phyloP scores from a whole-genome alignment of 1,284 basidiomycete genomes.

The Cerrena zonata region DNA sequence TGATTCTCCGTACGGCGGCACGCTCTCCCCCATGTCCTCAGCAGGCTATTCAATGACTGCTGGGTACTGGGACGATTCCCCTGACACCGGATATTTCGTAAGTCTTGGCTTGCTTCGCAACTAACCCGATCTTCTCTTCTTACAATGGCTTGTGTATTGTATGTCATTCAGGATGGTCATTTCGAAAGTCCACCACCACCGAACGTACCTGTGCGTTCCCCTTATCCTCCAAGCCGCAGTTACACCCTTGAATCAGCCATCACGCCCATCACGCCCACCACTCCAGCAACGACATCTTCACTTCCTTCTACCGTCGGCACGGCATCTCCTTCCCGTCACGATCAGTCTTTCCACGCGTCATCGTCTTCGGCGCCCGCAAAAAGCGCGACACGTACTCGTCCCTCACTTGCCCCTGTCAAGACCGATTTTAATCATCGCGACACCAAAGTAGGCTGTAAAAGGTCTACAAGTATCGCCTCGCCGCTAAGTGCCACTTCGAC shows the following conservation, averaged over 20 bases:
- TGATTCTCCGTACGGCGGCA: neutral
- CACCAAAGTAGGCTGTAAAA: too few species aligned
- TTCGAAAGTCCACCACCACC: neutral
- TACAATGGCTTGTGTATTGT: too few species aligned
- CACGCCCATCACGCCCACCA: conserved; percentile 4
- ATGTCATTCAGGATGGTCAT: neutral
- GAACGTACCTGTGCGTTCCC: neutral
- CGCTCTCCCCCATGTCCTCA: neutral
- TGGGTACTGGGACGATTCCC: neutral
- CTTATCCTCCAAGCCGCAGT: conserved; percentile 6
- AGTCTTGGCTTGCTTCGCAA: too few species aligned
- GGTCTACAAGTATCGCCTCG: neutral
- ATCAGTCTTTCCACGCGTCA: neutral
- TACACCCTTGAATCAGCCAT: conserved; percentile 15
- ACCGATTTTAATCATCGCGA: neutral
- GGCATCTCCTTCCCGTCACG: neutral
- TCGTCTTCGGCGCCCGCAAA: neutral
- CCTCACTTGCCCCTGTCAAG: neutral
- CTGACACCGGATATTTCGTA: neutral
- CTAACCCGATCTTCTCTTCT: too few species aligned
- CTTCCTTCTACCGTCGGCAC: neutral
- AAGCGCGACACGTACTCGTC: neutral
- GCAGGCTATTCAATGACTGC: neutral
- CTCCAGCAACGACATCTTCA: neutral
- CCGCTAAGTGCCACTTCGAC: neutral